Evolutionary conservation across 768 basidiomycete species (phyloP).

Genomic region (Lactarius deliciosus): DNA sequence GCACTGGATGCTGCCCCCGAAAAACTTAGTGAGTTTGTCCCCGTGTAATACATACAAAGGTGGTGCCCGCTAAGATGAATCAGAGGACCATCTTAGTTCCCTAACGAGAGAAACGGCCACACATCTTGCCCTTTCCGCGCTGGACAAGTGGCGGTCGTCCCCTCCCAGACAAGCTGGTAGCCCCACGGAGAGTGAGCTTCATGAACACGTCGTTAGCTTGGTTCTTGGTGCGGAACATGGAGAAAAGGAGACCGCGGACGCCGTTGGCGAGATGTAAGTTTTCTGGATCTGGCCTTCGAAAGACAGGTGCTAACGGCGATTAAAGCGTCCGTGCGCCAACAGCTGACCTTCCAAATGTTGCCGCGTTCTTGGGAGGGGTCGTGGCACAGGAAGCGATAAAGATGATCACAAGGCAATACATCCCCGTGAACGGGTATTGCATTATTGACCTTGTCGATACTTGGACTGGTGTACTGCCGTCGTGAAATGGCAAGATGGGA

Average conservation of each 20-base stretch:
- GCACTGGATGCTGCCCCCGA: constrained; percentile 49
- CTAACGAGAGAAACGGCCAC: constrained; percentile 59
- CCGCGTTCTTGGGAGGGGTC: constrained; percentile 89
- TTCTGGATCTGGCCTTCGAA: constrained; percentile 2
- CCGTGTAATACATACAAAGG: neutral
- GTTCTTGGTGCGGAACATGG: constrained; percentile 51
- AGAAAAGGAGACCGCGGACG: constrained; percentile 52
- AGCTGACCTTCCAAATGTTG: constrained; percentile 88
- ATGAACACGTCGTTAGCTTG: constrained; percentile 48
- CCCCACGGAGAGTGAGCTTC: constrained; percentile 53
- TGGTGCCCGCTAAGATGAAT: constrained; percentile 14
- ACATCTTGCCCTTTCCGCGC: constrained; percentile 73
- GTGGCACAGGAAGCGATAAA: constrained; percentile 98
- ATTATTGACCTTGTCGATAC: constrained; percentile 82
- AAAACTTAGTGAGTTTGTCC: constrained; percentile 46
- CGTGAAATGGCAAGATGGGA: neutral
- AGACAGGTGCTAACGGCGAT: constrained; percentile 27
- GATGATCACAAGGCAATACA: constrained; percentile 93
- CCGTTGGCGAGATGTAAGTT: constrained; percentile 78
- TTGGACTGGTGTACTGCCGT: constrained; percentile 59
- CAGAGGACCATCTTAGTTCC: constrained; percentile 44
- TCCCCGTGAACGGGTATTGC: constrained; percentile 84
- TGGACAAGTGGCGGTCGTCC: constrained; percentile 38
- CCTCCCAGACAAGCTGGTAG: constrained; percentile 21
- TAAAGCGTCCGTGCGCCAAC: constrained; percentile 72